These are phyloP conservation scores for Cladobotryum protrusum DNA, from an alignment of 2,329 filamentous ascomycete species.

Conservation along the genomic window DNA sequence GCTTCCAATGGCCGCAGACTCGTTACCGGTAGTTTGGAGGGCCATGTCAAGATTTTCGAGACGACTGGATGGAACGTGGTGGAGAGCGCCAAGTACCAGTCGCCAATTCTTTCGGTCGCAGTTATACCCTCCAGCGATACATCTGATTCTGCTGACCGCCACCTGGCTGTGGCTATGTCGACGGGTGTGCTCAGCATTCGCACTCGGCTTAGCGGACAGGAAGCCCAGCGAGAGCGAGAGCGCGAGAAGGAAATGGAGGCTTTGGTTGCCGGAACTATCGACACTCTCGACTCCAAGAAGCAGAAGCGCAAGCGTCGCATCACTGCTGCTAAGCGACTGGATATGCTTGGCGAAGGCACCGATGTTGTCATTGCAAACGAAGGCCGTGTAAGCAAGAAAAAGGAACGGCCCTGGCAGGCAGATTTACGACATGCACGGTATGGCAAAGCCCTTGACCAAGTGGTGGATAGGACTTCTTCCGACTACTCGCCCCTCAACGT, in stretches of 20 bases:
- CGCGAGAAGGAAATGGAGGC: conserved; percentile 81
- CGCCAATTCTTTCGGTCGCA: conserved; percentile 77
- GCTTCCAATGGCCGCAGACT: conserved; percentile 76
- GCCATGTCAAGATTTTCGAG: conserved; percentile 95
- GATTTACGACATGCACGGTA: conserved; percentile 76
- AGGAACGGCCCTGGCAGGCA: conserved; percentile 71
- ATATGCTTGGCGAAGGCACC: conserved; percentile 75
- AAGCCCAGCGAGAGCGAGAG: conserved; percentile 70
- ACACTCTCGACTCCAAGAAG: conserved; percentile 66
- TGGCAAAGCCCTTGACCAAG: conserved; percentile 69
- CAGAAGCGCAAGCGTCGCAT: conserved; percentile 59
- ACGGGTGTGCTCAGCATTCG: conserved; percentile 86
- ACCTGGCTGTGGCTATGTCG: conserved; percentile 91
- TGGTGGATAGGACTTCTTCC: conserved; percentile 49
- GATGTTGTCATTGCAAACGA: conserved; percentile 86
- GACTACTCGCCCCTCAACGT: conserved; percentile 56
- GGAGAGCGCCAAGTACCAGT: conserved; percentile 87
- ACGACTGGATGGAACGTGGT: conserved; percentile 94
- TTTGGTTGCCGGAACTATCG: conserved; percentile 69
- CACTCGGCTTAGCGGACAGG: conserved; percentile 77
- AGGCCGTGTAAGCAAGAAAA: conserved; percentile 42
- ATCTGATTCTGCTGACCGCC: conserved; percentile 66
- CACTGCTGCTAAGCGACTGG: conserved; percentile 50
- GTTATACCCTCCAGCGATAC: conserved; percentile 50
- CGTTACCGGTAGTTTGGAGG: conserved; percentile 83